phyloP scores from a whole-genome alignment of 106 monocot species.

The Chionographis japonica region DNA sequence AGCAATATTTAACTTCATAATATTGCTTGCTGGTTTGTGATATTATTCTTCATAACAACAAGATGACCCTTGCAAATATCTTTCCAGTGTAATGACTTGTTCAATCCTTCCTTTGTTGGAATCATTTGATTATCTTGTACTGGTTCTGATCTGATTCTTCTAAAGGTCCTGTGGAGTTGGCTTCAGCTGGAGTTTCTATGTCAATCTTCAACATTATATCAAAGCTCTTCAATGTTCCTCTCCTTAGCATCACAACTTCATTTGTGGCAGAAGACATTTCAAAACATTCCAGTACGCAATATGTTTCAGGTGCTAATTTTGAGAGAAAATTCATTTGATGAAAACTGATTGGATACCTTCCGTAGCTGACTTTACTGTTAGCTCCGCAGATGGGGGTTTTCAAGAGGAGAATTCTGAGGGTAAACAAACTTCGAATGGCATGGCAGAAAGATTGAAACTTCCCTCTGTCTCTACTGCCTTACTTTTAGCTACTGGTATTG shows the following conservation, averaged over 20 bases:
- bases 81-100: neutral
- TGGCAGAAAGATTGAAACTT: slow-evolving; percentile 45
- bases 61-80: too few species aligned
- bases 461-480: slow-evolving; percentile 89
- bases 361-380: neutral
- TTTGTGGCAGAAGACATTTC: slow-evolving; percentile 98
- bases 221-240: slow-evolving; percentile 93
- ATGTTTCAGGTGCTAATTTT: slow-evolving; percentile 26
- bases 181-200: slow-evolving; percentile 84
- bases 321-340: neutral
- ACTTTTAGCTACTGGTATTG: slow-evolving; percentile 77
- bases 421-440: slow-evolving; percentile 9
- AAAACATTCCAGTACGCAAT: slow-evolving; percentile 33
- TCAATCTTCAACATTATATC: slow-evolving; percentile 94
- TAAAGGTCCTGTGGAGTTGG: slow-evolving; percentile 86
- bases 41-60: too few species aligned
- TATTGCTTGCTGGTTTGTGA: too few species aligned
- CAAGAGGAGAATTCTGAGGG: slow-evolving; percentile 10
- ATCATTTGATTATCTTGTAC: neutral
- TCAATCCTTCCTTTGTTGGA: neutral
- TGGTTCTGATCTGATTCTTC: slow-evolving; percentile 7
- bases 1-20: too few species aligned
- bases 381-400: slow-evolving; percentile 11
- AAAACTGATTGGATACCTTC: neutral
- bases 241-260: slow-evolving; percentile 93